Evolutionary conservation across 2,329 filamentous ascomycete genomes (phyloP), one percentile per base, ranked within the genome.

Genomic region (Ascocoryne sarcoides): DNA sequence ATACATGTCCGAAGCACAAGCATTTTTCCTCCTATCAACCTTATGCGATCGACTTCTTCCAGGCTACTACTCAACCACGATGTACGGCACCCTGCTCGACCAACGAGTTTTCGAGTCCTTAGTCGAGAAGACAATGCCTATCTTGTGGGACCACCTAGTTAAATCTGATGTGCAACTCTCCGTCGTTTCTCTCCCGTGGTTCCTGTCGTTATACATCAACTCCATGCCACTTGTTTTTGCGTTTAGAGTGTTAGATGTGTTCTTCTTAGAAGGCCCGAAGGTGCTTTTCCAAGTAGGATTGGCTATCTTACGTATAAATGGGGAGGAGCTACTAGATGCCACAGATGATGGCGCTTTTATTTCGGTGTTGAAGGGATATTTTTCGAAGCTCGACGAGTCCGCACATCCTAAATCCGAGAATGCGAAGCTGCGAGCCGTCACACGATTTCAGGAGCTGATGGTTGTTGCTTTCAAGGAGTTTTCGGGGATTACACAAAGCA

Each of bases 391-490:
- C 7, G 90, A 96, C 59, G 90, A 96, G 64, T 95, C 89, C 3
- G 92, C 92, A 2, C 90, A 98, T 57, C 92, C 92, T 2, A 89
- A 84, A 57, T 95, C 88, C 0, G 89, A 95, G 59, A 98, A 96
- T 48, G 81, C 89, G 3, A 98, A 96, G 65, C 69, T 96, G 38
- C 77, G 90, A 39, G 87, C 89, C 0, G 92, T 98, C 39, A 98
- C 93, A 4, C 78, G 86, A 34, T 98, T 98, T 60, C 92, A 98
- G 57, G 92, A 96, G 62, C 75, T 98, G 42, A 96, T 98, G 89
- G 92, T 98, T 3, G 92, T 96, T 15, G 92, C 92, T 1, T 98
- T 98, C 66, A 96, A 95, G 54, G 92, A 98, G 58, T 98, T 98
- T 58, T 84, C 90, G 0, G 86, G 82, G 30, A 95, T 98, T 52